Base-by-base conservation (phyloP, 2,329 filamentous ascomycete genomes). In the Phaeoacremonium minimum region DNA sequence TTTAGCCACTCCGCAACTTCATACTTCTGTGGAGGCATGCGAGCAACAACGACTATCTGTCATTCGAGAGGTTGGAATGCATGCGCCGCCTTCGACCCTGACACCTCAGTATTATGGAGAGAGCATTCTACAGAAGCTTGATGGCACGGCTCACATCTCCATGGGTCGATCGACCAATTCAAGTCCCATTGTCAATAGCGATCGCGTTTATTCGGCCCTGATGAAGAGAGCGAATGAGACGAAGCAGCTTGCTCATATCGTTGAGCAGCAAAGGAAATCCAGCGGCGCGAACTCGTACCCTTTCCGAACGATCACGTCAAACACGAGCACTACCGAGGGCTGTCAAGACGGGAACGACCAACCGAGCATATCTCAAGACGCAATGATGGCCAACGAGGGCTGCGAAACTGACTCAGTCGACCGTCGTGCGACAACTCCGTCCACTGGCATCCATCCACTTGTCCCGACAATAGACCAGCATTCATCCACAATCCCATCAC, bases 121-220 rank as follows among this genome's bases (percentile, higher is more conserved):
- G n/a, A n/a, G n/a, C n/a, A n/a, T n/a, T n/a, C n/a, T n/a, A n/a
- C n/a, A n/a, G n/a, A n/a, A n/a, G n/a, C n/a, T n/a, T n/a, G n/a
- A n/a, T n/a, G n/a, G n/a, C n/a, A n/a, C n/a, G n/a, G n/a, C n/a
- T n/a, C n/a, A n/a, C n/a, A n/a, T n/a, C n/a, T n/a, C n/a, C n/a
- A n/a, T n/a, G n/a, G n/a, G 38, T n/a, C n/a, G n/a, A n/a, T n/a
- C n/a, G n/a, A n/a, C n/a, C n/a, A n/a, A n/a, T 48, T 22, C 47
- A 38, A 45, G 47, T 28, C 51, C 47, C 35, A 47, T 61, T 1
- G 60, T 77, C 16, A 69, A 81, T 38, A 79, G 75, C 40, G 68
- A 78, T 28, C 68, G 73, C 22, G 67, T 85, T 4, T 84, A 81
- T 48, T 77, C 76, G 6, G 80, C 79, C 2, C 59, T 85, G n/a